A percentile compares a stretch with the other conserved stretches of the same genome.
Evolutionary conservation across 2,329 filamentous ascomycete species (phyloP).

Genomic region (Fusarium sp.): DNA sequence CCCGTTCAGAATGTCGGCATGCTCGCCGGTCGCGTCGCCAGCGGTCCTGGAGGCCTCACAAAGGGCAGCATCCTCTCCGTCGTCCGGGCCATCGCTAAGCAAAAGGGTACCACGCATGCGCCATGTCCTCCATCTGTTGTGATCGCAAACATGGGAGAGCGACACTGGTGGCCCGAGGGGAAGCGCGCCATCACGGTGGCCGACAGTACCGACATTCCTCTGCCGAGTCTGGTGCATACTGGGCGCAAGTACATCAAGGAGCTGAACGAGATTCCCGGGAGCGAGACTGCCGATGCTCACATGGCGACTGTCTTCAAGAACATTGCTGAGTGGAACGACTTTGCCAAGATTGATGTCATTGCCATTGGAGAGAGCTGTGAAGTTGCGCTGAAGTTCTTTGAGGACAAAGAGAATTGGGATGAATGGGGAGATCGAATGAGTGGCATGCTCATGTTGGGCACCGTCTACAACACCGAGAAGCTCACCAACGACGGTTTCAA

Average conservation of each 20-base stretch:
- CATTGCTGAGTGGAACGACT: constrained; percentile 62
- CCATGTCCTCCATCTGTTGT: constrained; percentile 69
- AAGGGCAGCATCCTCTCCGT: constrained; percentile 78
- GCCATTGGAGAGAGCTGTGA: constrained; percentile 77
- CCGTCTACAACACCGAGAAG: constrained; percentile 54
- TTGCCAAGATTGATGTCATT: constrained; percentile 75
- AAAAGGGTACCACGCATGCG: constrained; percentile 51
- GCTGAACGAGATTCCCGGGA: constrained; percentile 73
- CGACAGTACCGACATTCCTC: constrained; percentile 70
- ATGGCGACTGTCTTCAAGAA: constrained; percentile 74
- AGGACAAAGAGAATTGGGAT: constrained; percentile 64
- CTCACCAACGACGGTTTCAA: constrained; percentile 60
- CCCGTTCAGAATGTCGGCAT: constrained; percentile 78
- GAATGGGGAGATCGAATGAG: constrained; percentile 58
- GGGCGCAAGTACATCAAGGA: constrained; percentile 63
- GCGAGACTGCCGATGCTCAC: constrained; percentile 70
- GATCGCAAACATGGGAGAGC: constrained; percentile 82
- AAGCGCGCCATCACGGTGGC: constrained; percentile 69
- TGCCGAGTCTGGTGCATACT: constrained; percentile 71
- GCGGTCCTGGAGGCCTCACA: constrained; percentile 73
- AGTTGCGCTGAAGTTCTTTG: constrained; percentile 68
- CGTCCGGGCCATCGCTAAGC: constrained; percentile 59
- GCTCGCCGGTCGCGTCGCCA: constrained; percentile 76
- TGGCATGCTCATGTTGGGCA: constrained; percentile 64
- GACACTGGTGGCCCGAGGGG: constrained; percentile 79